phyloP scores from a whole-genome alignment of 208 protist genomes.

The Leishmania aethiopica region DNA sequence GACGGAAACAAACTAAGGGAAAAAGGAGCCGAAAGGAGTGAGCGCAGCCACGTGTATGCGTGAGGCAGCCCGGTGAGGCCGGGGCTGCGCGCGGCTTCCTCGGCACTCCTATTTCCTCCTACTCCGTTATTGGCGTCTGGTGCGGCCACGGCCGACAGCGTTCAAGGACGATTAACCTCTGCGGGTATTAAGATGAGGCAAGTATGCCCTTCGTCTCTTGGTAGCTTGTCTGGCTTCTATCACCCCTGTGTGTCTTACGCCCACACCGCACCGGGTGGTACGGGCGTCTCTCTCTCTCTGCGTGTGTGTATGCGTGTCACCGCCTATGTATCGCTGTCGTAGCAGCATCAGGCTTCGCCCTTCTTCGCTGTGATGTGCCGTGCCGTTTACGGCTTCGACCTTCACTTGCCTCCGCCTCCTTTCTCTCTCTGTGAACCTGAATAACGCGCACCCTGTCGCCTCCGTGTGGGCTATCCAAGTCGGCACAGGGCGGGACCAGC shows the following conservation, averaged over 20 bases:
- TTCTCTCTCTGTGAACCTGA: background rate
- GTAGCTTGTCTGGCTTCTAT: background rate
- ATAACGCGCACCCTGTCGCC: background rate
- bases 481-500: background rate
- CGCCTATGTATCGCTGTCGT: background rate
- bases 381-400: background rate
- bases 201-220: background rate
- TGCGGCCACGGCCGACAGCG: background rate
- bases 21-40: background rate
- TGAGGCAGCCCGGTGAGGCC: background rate
- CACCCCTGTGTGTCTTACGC: background rate
- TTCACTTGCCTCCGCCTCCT: background rate
- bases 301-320: background rate
- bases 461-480: background rate
- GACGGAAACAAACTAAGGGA: too few species aligned
- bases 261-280: background rate
- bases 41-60: background rate
- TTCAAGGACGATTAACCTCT: background rate
- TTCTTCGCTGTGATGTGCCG: background rate
- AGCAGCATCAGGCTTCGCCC: background rate
- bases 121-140: background rate
- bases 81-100: background rate
- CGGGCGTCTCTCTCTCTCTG: background rate
- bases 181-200: background rate
- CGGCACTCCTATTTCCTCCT: background rate